Conservation (phyloP, 2,329 filamentous ascomycete species). For the Diaporthe citriasiana region DNA sequence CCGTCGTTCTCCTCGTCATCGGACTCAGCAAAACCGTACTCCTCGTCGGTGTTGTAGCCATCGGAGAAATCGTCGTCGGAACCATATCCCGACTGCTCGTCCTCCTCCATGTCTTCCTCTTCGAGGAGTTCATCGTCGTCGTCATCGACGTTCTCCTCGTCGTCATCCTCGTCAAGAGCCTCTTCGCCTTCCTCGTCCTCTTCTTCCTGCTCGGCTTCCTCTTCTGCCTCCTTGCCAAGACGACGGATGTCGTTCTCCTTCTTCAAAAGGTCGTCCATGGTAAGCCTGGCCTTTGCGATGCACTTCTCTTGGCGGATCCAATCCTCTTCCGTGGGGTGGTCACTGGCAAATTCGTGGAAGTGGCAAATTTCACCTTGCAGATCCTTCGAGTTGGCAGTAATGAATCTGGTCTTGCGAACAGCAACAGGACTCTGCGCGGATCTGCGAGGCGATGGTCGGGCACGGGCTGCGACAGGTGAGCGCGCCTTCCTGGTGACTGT, state of each 20-base stretch:
- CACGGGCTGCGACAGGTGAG: constrained; percentile 46
- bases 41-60: constrained; percentile 83
- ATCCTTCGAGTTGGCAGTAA: constrained; percentile 65
- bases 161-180: constrained; percentile 57
- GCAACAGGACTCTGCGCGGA: constrained; percentile 56
- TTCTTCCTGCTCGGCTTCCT: constrained; percentile 84
- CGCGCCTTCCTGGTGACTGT: constrained; percentile 49
- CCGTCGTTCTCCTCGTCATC: constrained; percentile 81
- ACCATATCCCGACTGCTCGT: constrained; percentile 73
- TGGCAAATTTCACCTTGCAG: constrained; percentile 69
- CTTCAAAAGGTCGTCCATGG: constrained; percentile 88
- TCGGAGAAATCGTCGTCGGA: constrained; percentile 68
- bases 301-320: constrained; percentile 84
- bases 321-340: constrained; percentile 85
- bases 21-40: constrained; percentile 77
- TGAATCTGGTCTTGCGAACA: constrained; percentile 60
- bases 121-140: constrained; percentile 65
- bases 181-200: constrained; percentile 67
- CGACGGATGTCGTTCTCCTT: constrained; percentile 92
- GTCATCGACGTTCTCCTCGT: constrained; percentile 62
- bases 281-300: constrained; percentile 78
- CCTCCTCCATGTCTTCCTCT: constrained; percentile 65
- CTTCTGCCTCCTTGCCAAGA: constrained; percentile 89
- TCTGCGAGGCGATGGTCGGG: constrained; percentile 53
- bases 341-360: constrained; percentile 95